Conservation (phyloP, 495 filamentous ascomycete species). For the Trichoderma orchidacearum region DNA sequence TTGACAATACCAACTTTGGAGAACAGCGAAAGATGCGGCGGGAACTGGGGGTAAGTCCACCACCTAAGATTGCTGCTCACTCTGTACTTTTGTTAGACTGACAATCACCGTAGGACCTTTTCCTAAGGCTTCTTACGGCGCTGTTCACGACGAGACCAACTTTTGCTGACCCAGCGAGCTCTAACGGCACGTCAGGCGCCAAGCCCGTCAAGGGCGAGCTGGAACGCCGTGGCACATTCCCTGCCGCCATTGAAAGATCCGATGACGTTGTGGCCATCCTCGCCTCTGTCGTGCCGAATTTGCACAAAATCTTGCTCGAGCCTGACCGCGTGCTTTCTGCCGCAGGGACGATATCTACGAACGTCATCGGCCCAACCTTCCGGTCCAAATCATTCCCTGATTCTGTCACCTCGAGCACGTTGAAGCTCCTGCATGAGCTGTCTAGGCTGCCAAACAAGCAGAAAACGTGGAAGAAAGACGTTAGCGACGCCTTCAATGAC, state of each 20-base stretch:
- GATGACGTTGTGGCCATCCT: slow-evolving; percentile 77
- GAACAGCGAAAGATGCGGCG: slow-evolving; percentile 89
- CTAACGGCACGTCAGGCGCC: slow-evolving; percentile 10
- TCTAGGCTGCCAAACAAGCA: slow-evolving; percentile 62
- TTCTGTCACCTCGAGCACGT: slow-evolving; percentile 56
- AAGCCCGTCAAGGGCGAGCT: slow-evolving; percentile 10
- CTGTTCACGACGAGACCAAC: slow-evolving; percentile 80
- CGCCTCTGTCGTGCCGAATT: slow-evolving; percentile 60
- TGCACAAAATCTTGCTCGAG: slow-evolving; percentile 77
- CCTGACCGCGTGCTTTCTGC: slow-evolving; percentile 69
- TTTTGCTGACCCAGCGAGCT: slow-evolving; percentile 35
- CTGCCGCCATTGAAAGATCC: slow-evolving; percentile 27
- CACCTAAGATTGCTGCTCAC: not conserved
- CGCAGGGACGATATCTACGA: slow-evolving; percentile 66
- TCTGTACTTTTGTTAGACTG: slow-evolving; percentile 9
- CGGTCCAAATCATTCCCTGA: slow-evolving; percentile 80
- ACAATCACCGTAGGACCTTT: slow-evolving; percentile 57
- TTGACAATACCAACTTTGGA: slow-evolving; percentile 95
- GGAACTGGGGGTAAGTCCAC: slow-evolving; percentile 65
- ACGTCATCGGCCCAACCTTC: slow-evolving; percentile 69
- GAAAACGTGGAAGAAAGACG: slow-evolving; percentile 87
- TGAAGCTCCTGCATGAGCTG: slow-evolving; percentile 66
- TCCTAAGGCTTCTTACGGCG: slow-evolving; percentile 74
- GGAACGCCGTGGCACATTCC: slow-evolving; percentile 12
- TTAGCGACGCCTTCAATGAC: slow-evolving; percentile 86